Evolutionary conservation across 257 asterid species (phyloP).

Genomic region (Echium plantagineum): DNA sequence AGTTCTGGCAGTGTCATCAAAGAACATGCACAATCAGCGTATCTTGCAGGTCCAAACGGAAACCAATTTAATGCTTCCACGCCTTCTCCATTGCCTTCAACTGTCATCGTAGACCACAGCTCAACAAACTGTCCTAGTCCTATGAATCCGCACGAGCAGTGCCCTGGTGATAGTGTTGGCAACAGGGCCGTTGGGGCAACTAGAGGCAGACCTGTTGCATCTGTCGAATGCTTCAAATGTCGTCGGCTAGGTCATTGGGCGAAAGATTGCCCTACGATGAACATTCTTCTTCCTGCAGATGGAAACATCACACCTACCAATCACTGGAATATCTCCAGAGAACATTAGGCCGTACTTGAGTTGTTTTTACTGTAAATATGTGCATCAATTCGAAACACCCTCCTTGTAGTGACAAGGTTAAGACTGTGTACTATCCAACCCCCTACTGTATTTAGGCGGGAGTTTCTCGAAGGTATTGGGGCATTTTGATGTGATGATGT

Average conservation of each 20-base stretch:
- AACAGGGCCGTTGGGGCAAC: constrained; percentile 15
- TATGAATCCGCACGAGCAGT: constrained; percentile 42
- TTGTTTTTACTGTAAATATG: background rate
- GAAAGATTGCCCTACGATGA: too few relatives aligned
- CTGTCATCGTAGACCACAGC: constrained; percentile 50
- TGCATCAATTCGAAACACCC: too few relatives aligned
- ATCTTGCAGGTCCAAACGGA: constrained; percentile 32
- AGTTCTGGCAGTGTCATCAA: constrained; percentile 15
- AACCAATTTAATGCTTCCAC: constrained; percentile 43
- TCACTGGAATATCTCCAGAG: constrained; percentile 49
- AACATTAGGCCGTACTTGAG: constrained; percentile 67
- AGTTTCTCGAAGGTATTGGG: too few relatives aligned
- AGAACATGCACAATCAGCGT: constrained; percentile 20
- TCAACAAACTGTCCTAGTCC: constrained; percentile 61
- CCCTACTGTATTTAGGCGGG: too few relatives aligned
- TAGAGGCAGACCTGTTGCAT: too few relatives aligned
- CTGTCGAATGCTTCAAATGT: too few relatives aligned
- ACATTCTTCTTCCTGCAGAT: constrained; percentile 31
- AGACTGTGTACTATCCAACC: too few relatives aligned
- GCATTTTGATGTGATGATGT: too few relatives aligned
- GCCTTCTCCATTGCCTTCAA: constrained; percentile 25
- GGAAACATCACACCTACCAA: constrained; percentile 41
- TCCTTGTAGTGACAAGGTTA: too few relatives aligned
- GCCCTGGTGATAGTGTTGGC: constrained; percentile 40
- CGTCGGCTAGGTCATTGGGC: too few relatives aligned